Percentiles rank a stretch among this genome's conserved stretches.
phyloP scores from a whole-genome alignment of 306 rosid genomes.

The Prunus mira region DNA sequence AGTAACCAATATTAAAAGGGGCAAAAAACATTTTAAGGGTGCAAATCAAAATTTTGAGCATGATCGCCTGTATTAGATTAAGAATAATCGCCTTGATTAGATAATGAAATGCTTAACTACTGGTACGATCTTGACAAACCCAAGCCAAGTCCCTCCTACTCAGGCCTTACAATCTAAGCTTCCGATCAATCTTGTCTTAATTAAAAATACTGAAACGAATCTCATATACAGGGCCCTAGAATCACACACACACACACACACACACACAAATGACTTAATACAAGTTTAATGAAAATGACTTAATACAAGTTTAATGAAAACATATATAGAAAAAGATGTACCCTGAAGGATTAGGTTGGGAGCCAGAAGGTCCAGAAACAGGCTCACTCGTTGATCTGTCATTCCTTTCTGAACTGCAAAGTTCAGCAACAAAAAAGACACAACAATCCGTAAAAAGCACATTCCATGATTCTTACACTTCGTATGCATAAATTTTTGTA shows the following conservation, averaged over 20 bases:
- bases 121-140: not conserved
- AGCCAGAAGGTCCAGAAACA: constrained; percentile 32
- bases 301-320: not conserved
- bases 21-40: not conserved
- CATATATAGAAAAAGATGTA: constrained; percentile 11
- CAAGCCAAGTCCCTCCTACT: not conserved
- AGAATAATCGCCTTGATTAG: too few relatives aligned
- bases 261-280: not conserved
- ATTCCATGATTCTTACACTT: not conserved
- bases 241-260: not conserved
- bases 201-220: not conserved
- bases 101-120: not conserved
- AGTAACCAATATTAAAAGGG: not conserved
- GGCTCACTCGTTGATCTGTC: constrained; percentile 39
- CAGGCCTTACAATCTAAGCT: not conserved
- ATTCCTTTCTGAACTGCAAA: constrained; percentile 47
- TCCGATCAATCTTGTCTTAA: not conserved
- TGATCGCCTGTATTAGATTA: not conserved
- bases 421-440: constrained; percentile 5
- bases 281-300: too few relatives aligned
- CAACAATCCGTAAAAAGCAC: not conserved
- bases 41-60: constrained; percentile 1
- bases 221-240: not conserved
- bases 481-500: not conserved
- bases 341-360: constrained; percentile 44